These are phyloP conservation scores for Wickerhamiella pararugosa DNA, from an alignment of 1,139 yeast species.

Conservation along the genomic window DNA sequence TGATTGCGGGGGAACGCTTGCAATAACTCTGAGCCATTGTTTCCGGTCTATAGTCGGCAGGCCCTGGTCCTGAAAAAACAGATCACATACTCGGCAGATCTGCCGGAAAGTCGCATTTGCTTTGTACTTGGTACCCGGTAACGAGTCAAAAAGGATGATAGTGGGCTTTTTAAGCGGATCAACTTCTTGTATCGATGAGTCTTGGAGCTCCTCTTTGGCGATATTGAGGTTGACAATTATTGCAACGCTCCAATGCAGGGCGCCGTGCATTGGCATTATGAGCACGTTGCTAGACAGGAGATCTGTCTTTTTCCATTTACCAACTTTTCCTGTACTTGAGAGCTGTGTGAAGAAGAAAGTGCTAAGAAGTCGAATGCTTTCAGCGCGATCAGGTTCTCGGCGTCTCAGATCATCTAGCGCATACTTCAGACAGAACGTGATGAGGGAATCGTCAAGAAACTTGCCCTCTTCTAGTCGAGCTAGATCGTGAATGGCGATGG, in stretches of 20 bases:
- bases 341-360: constrained; percentile 73
- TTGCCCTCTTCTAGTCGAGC: constrained; percentile 25
- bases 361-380: constrained; percentile 51
- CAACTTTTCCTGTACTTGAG: constrained; percentile 35
- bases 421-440: constrained; percentile 26
- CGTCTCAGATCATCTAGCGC: constrained; percentile 10
- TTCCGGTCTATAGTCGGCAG: not conserved
- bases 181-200: not conserved
- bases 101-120: constrained; percentile 7
- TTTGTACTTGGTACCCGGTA: constrained; percentile 21
- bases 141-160: constrained; percentile 54
- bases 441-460: constrained; percentile 30
- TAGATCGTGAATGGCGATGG: constrained; percentile 10
- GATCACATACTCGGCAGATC: constrained; percentile 25
- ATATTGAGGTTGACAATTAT: constrained; percentile 37
- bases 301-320: constrained; percentile 65
- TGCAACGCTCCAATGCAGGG: constrained; percentile 76
- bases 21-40: constrained; percentile 33
- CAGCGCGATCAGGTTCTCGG: constrained; percentile 12
- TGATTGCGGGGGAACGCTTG: constrained; percentile 67
- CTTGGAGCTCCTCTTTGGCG: constrained; percentile 7
- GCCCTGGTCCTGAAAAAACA: constrained; percentile 40
- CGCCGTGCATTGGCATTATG: constrained; percentile 70
- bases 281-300: constrained; percentile 48
- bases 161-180: not conserved